phyloP scores from a whole-genome alignment of 2,329 filamentous ascomycete genomes.

The Cyanodermella asteris region DNA sequence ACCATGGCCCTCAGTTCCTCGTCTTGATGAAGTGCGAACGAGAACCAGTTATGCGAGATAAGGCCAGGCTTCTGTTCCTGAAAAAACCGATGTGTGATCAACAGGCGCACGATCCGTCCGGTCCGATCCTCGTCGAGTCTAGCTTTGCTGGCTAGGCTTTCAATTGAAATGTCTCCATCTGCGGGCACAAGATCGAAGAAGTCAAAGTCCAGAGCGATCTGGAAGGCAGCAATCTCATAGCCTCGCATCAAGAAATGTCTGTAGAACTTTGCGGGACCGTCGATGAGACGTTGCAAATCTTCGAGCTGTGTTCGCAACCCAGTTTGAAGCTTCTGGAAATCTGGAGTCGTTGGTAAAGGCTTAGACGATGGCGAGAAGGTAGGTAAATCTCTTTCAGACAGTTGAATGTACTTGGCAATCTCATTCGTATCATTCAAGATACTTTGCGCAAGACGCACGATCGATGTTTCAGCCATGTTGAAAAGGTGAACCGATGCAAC shows the following conservation, averaged over 20 bases:
- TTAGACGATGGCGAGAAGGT: neutral
- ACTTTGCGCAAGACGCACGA: neutral
- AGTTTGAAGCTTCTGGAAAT: conserved; percentile 1
- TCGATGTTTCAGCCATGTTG: neutral
- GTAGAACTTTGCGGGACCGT: conserved; percentile 1
- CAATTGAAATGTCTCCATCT: conserved; percentile 7
- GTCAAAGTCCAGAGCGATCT: conserved; percentile 11
- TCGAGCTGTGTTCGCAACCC: conserved; percentile 1
- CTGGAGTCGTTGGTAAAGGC: neutral
- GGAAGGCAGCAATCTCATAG: conserved; percentile 10
- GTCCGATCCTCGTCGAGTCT: conserved; percentile 9
- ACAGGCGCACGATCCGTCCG: conserved; percentile 8
- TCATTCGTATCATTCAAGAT: conserved; percentile 1
- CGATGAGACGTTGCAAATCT: conserved; percentile 2
- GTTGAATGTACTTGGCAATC: neutral
- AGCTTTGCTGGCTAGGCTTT: conserved; percentile 8
- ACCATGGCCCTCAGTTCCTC: conserved; percentile 7
- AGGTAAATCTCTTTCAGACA: neutral
- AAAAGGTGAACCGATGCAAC: conserved; percentile 1
- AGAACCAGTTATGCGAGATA: conserved; percentile 8
- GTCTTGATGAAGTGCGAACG: conserved; percentile 5
- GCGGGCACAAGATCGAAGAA: conserved; percentile 11
- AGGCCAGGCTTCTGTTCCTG: conserved; percentile 7
- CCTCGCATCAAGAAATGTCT: conserved; percentile 1
- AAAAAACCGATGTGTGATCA: conserved; percentile 11